Percentiles rank a stretch among this genome's conserved stretches.
phyloP scores from a whole-genome alignment of 371 early-diverging fungal genomes.

The Vavraia culicis region DNA sequence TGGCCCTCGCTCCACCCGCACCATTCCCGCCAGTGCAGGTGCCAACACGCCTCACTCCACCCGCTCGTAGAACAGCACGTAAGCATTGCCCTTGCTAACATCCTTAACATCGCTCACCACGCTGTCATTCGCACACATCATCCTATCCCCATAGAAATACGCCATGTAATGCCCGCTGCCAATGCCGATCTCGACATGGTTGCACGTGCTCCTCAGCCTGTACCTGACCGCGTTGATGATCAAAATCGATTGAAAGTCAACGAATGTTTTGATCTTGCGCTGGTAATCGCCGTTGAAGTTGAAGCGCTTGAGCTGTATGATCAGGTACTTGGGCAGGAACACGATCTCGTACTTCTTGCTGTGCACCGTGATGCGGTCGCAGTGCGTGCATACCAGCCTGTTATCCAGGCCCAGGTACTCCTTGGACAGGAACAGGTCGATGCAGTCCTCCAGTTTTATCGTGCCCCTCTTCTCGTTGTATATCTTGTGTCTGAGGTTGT shows the following conservation, averaged over 20 bases:
- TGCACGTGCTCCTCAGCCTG: conserved; percentile 9
- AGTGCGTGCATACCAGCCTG: conserved; percentile 58
- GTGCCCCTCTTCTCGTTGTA: background rate
- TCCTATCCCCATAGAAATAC: conserved; percentile 17
- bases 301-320: conserved; percentile 70
- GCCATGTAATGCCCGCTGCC: conserved; percentile 35
- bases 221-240: conserved; percentile 6
- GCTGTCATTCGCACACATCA: conserved; percentile 36
- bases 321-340: conserved; percentile 59
- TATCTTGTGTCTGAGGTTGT: background rate
- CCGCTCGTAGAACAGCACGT: conserved; percentile 32
- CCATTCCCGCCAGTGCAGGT: too few relatives aligned
- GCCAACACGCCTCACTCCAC: too few relatives aligned
- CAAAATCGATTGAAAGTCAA: conserved; percentile 47
- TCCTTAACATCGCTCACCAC: conserved; percentile 8
- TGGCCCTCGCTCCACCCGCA: too few relatives aligned
- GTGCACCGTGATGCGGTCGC: conserved; percentile 55
- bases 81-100: conserved; percentile 24
- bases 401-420: conserved; percentile 60
- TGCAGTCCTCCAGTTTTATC: conserved; percentile 43
- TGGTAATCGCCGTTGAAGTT: background rate
- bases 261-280: conserved; percentile 54
- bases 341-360: conserved; percentile 62
- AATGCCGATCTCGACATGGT: conserved; percentile 15
- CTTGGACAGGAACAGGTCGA: conserved; percentile 54